Base-by-base conservation (phyloP, 495 filamentous ascomycete genomes). In the Geoglossum glabrum region DNA sequence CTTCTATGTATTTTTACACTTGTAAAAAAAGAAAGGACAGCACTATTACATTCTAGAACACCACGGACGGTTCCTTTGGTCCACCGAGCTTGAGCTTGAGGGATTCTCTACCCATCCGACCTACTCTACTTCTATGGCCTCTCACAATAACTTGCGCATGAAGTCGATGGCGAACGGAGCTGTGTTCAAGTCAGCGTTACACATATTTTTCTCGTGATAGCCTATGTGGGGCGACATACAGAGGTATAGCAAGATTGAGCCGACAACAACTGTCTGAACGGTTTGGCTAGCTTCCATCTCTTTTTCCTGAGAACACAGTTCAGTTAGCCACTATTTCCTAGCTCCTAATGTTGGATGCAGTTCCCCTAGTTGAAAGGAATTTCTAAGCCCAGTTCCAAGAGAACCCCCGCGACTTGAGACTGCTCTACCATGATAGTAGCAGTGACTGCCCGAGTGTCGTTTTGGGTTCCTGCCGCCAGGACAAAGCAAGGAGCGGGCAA, bases 81-180 rank as follows among this genome's bases (percentile, higher is more conserved):
- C n/a, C n/a, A n/a, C n/a, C n/a, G n/a, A n/a, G n/a, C n/a, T n/a
- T 11, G 23, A 21, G 1, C 19, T 55, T 38, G 31, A 40, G 49
- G 11, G 25, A 38, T 27, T 56, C 7, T 17, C n/a, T 56, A 45
- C 13, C 54, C 13, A 17, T 21, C 33, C 26, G 23, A n/a, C 13
- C 31, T 28, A 33, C 40, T 40, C n/a, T 15, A 15, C 1, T 38
- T 17, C 5, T 11, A 33, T 28, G 6, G 10, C 23, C 15, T 7
- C 38, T 72, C 82, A 95, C 55, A 93, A 74, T 61, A 92, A 72
- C 68, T 84, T 85, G 64, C 71, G 78, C 61, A 84, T 76, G 64
- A 81, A 85, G 62, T 92, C 85, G 68, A 93, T 71, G 60, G 81
- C 77, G 71, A 93, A 93, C 58, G 88, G 88, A 56, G 85, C 88